Base-by-base conservation (phyloP, 257 asterid species). In the Plantago ovata region DNA sequence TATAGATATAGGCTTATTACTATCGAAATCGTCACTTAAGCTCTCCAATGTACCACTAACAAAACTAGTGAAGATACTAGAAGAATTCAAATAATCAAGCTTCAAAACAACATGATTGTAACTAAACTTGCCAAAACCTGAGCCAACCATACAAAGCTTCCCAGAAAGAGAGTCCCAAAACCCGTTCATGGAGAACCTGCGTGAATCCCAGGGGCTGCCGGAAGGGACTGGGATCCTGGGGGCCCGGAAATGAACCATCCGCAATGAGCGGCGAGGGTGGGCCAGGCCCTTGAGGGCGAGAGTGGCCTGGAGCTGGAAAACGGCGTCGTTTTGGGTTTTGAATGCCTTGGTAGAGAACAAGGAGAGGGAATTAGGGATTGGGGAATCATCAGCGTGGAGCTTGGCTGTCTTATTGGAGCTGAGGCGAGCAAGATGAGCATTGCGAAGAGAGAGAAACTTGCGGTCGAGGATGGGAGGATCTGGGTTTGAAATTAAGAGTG, bases 101-200 rank as follows among this genome's bases (percentile, higher is more conserved):
- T 91, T 91, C 20, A 91, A 72, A 78, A 83, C 92, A 52, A 68
- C 81, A 44, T 71, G 61, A 69, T 62, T 45, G 43, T 72, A 68
- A 45, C 76, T 61, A 9, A 60, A 66, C 62, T 51, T 72, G 13
- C 74, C 72, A 36, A 53, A 46, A 66, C 91, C 96, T 18, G 84
- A 58, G n/a, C 94, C 95, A 11, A 84, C 73, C 96, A 87, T 81
- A 65, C 98, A 91, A 19, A 91, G 84, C 68, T 79, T 85, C 63
- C 98, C 95, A 4, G 89, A 72, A 20, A 55, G 28, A 53, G 89
- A 85, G 69, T 84, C 80, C 98, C 96, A 91, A 62, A 78, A 81
- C 43, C 98, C 98, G 23, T 61, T 66, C 53, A 91, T 21, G 12
- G 62, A 48, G 56, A 79, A 77, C 52, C n/a, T 69, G 58, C 63